These are phyloP conservation scores for Phytopythium cucurbitacearum DNA, from an alignment of 352 stramenopile genomes.

Conservation along the genomic window DNA sequence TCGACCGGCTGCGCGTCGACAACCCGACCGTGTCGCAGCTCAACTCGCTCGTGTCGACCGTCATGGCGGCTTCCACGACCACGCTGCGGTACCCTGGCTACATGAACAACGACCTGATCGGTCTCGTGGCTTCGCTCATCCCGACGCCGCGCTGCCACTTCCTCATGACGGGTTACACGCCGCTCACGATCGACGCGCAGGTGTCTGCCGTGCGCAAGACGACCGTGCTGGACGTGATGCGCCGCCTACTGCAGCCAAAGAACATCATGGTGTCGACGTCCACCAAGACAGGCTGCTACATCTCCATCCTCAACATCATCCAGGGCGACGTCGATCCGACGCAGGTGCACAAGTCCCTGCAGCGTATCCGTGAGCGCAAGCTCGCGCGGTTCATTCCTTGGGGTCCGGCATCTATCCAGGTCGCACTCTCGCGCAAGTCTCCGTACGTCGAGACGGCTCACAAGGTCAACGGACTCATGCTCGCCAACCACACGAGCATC, in stretches of 20 bases:
- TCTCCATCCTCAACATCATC: slow-evolving; percentile 99
- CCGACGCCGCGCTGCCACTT: slow-evolving; percentile 99
- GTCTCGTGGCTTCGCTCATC: slow-evolving; percentile 97
- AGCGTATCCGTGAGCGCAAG: slow-evolving; percentile 97
- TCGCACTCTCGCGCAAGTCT: slow-evolving; percentile 96
- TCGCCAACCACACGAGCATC: slow-evolving; percentile 99
- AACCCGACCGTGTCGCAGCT: slow-evolving; percentile 97
- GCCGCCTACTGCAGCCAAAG: slow-evolving; percentile 93
- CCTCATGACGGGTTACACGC: slow-evolving; percentile 99
- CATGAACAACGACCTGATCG: slow-evolving; percentile 99
- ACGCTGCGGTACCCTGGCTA: slow-evolving; percentile 97
- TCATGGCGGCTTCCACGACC: slow-evolving; percentile 98
- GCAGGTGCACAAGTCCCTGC: slow-evolving; percentile 97
- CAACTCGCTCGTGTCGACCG: slow-evolving; percentile 98
- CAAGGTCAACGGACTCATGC: slow-evolving; percentile 98
- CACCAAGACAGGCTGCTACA: slow-evolving; percentile 97
- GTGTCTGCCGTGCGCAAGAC: slow-evolving; percentile 95
- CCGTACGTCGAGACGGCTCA: slow-evolving; percentile 96
- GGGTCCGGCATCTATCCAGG: slow-evolving; percentile 98
- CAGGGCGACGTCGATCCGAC: slow-evolving; percentile 98
- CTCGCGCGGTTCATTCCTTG: slow-evolving; percentile 98
- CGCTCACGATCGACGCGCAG: slow-evolving; percentile 92
- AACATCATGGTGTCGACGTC: slow-evolving; percentile 99
- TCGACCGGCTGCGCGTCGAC: slow-evolving; percentile 93
- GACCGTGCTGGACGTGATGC: slow-evolving; percentile 99